Evolutionary conservation across 345 rosid species (phyloP).

Genomic region (Mangifera indica): DNA sequence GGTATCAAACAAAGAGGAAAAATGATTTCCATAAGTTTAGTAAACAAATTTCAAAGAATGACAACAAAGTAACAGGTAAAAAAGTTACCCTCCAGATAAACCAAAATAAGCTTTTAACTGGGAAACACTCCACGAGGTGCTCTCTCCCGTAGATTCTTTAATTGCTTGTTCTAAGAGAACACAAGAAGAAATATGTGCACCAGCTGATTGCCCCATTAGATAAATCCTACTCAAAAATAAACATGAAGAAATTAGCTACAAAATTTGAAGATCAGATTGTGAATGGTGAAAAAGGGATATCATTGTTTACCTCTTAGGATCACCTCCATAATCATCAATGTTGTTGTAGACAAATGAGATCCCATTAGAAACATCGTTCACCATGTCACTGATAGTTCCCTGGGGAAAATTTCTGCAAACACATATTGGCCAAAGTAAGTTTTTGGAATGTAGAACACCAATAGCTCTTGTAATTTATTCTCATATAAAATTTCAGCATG

Average conservation of each 20-base stretch:
- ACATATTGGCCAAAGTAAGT: constrained; percentile 18
- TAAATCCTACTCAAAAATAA: constrained; percentile 59
- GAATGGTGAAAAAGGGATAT: constrained; percentile 5
- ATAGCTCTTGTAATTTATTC: not conserved
- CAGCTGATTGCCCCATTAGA: constrained; percentile 98
- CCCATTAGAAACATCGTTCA: constrained; percentile 72
- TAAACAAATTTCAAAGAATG: constrained; percentile 1
- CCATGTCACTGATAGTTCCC: constrained; percentile 93
- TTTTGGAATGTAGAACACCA: not conserved
- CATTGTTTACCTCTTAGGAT: constrained; percentile 64
- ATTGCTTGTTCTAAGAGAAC: constrained; percentile 87
- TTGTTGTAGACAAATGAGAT: constrained; percentile 77
- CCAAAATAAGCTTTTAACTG: constrained; percentile 87
- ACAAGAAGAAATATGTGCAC: constrained; percentile 95
- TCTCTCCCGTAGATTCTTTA: constrained; percentile 67
- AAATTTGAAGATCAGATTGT: constrained; percentile 12
- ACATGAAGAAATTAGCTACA: constrained; percentile 19
- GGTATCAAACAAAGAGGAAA: not conserved
- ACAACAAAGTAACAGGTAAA: constrained; percentile 10
- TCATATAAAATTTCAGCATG: not conserved
- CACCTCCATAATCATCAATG: constrained; percentile 85
- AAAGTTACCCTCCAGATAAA: constrained; percentile 84
- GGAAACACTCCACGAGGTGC: constrained; percentile 69
- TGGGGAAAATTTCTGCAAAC: constrained; percentile 86
- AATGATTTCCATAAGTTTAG: constrained; percentile 8